Conservation (phyloP, 2,329 filamentous ascomycete species). For the Orbilia quercus region DNA sequence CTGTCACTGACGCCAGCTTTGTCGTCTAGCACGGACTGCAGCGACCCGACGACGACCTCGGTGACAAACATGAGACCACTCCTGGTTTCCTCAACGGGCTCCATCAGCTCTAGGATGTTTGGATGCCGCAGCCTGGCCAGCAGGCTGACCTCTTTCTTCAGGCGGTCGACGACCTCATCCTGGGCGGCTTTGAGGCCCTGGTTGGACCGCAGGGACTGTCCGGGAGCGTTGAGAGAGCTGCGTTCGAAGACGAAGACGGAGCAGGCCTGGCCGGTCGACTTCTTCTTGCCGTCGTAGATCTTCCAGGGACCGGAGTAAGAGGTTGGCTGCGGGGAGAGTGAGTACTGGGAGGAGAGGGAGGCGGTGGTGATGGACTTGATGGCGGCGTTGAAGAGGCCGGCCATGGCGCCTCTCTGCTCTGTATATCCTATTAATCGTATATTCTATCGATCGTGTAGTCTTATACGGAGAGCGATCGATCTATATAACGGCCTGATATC, state of each 20-base stretch:
- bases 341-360: constrained; percentile 93
- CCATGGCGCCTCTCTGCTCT: constrained; percentile 26
- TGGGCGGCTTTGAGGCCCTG: constrained; percentile 76
- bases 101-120: constrained; percentile 88
- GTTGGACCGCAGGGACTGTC: constrained; percentile 66
- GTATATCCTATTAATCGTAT: too few species aligned
- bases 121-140: constrained; percentile 90
- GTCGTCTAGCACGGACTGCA: constrained; percentile 82
- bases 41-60: constrained; percentile 87
- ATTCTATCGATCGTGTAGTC: too few species aligned
- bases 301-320: constrained; percentile 92
- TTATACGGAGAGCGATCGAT: too few species aligned
- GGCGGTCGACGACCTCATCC: constrained; percentile 88
- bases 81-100: constrained; percentile 93
- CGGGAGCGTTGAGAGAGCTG: constrained; percentile 80
- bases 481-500: too few species aligned
- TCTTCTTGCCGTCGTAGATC: constrained; percentile 97
- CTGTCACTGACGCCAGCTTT: constrained; percentile 85
- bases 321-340: constrained; percentile 78
- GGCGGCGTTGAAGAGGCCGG: constrained; percentile 87
- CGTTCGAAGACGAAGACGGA: constrained; percentile 96
- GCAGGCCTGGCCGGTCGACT: constrained; percentile 86
- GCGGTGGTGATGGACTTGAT: constrained; percentile 90
- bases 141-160: constrained; percentile 91
- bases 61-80: constrained; percentile 95